Evolutionary conservation across 768 basidiomycete genomes (phyloP).

Genomic region (Neoboletus brunneissimus): DNA sequence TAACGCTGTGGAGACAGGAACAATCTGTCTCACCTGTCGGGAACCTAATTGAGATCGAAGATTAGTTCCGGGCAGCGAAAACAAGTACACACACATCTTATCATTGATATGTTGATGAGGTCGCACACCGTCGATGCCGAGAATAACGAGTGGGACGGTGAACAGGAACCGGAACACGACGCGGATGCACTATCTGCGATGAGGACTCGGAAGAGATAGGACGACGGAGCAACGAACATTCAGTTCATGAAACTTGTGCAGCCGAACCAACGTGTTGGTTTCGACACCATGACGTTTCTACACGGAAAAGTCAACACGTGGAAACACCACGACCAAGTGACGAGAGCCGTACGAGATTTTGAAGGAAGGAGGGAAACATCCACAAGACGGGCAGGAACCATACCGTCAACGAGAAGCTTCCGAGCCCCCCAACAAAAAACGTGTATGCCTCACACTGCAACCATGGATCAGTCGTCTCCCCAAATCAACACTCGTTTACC

Average conservation of each 20-base stretch:
- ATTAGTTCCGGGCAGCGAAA: too few relatives aligned
- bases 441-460: constrained; percentile 66
- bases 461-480: constrained; percentile 10
- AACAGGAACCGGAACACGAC: constrained; percentile 69
- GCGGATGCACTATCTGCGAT: constrained; percentile 55
- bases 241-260: constrained; percentile 83
- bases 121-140: constrained; percentile 70
- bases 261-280: constrained; percentile 57
- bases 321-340: too few relatives aligned
- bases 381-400: constrained; percentile 75
- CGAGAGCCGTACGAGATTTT: constrained; percentile 49
- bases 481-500: constrained; percentile 8
- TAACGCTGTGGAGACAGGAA: too few relatives aligned
- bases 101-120: constrained; percentile 65
- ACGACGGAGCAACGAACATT: too few relatives aligned
- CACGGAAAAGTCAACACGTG: not conserved
- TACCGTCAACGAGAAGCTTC: constrained; percentile 65
- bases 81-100: constrained; percentile 38
- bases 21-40: too few relatives aligned
- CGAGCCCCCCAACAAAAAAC: constrained; percentile 67
- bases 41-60: too few relatives aligned
- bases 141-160: too few relatives aligned
- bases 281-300: constrained; percentile 67
- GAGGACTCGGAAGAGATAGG: not conserved
- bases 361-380: constrained; percentile 65